Base-by-base conservation (phyloP, 176 grass and related monocot genomes). In the Saccharum officinarum region DNA sequence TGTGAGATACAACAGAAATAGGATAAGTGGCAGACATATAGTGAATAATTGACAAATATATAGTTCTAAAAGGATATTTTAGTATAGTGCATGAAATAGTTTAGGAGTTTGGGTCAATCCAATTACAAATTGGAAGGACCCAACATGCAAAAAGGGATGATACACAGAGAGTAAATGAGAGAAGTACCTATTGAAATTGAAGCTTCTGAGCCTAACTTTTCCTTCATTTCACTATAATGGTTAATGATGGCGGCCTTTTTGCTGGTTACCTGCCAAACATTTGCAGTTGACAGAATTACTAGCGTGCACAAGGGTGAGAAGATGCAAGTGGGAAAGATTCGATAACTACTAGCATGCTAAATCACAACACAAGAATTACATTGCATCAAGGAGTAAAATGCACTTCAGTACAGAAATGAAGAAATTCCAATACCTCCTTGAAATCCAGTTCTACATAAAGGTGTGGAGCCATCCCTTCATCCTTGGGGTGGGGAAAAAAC, bases 361-460 rank as follows among this genome's bases (percentile, higher is more conserved):
- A 61, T 66, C 8, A 22, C 62, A 41, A 68, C 11, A 65, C 23
- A 90, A 6, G 10, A 9, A 76, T 89, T 18, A 74, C 18, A 80
- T 33, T 91, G 10, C 15, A 17, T 62, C 46, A 31, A 65, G n/a
- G 63, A 83, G 25, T 79, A 61, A 36, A 52, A 1, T 84, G 1
- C 28, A 66, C n/a, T 62, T 62, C 23, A 86, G 65, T 62, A 77
- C 37, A 74, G 36, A 83, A 88, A 73, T 22, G 14, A 79, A 79
- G 60, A 75, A 75, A 75, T 73, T 54, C 13, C 6, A 49, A 34
- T 75, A 98, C 96, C 96, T 98, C 96, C 78, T 94, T 90, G 80
- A 98, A 98, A 87, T 98, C 96, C 74, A 98, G 75, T 83, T 98
- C 96, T 39, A 98, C 93, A 78, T 94, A 98, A 87, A 95, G 93